Conservation (phyloP, 805 yeast species). For the Candida berthetii region DNA sequence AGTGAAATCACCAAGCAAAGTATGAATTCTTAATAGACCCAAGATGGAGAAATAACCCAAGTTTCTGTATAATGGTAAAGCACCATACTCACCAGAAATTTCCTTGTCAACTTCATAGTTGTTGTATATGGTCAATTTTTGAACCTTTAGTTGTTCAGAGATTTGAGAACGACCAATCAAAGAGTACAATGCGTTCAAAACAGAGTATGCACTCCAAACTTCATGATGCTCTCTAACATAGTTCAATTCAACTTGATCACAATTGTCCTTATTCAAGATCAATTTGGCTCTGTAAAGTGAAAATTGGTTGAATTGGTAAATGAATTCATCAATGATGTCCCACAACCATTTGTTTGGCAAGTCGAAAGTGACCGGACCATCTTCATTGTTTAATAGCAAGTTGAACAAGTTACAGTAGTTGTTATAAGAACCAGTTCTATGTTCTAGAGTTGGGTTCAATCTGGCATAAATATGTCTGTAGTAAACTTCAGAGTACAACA, state of each 20-base stretch:
- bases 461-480: constrained; percentile 43
- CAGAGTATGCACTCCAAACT: constrained; percentile 41
- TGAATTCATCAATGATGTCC: constrained; percentile 47
- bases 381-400: constrained; percentile 33
- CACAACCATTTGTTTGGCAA: constrained; percentile 43
- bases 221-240: constrained; percentile 32
- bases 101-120: constrained; percentile 10
- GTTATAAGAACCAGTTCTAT: constrained; percentile 39
- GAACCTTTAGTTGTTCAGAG: constrained; percentile 31
- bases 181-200: constrained; percentile 42
- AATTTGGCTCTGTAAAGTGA: constrained; percentile 33
- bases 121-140: constrained; percentile 9
- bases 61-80: constrained; percentile 34
- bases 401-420: constrained; percentile 44
- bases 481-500: constrained; percentile 42
- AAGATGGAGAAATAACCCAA: constrained; percentile 42
- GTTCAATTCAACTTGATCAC: constrained; percentile 25
- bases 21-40: constrained; percentile 43
- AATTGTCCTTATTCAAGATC: constrained; percentile 21
- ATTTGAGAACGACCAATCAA: constrained; percentile 33
- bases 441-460: constrained; percentile 34
- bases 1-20: constrained; percentile 41
- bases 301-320: constrained; percentile 42
- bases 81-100: constrained; percentile 38
- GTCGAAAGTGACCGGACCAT: constrained; percentile 38